Percentiles rank a stretch among this genome's conserved stretches.
Conservation (phyloP, 495 filamentous ascomycete species). For the Penicillium pancosmium region DNA sequence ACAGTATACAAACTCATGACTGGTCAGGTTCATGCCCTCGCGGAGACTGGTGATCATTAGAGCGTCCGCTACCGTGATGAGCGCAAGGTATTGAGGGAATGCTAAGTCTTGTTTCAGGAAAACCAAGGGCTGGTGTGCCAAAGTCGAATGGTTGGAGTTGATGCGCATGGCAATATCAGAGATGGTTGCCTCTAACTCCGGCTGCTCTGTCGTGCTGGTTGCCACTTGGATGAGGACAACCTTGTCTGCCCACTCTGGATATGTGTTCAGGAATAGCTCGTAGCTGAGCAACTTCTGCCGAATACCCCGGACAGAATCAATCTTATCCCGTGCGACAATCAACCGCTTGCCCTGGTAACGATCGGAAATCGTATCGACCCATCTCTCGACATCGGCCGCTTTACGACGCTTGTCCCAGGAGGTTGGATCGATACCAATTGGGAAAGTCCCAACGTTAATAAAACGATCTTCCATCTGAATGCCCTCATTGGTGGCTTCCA, state of each 20-base stretch:
- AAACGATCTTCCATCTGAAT: slow-evolving; percentile 91
- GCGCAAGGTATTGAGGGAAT: slow-evolving; percentile 85
- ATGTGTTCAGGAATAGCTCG: slow-evolving; percentile 89
- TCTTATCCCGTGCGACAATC: slow-evolving; percentile 90
- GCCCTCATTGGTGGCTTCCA: slow-evolving; percentile 85
- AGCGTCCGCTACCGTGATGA: slow-evolving; percentile 84
- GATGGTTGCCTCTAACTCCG: slow-evolving; percentile 81
- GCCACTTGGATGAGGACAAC: slow-evolving; percentile 92
- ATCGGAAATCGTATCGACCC: slow-evolving; percentile 77
- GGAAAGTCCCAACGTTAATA: slow-evolving; percentile 74
- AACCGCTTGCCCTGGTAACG: slow-evolving; percentile 82
- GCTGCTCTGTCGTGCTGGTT: slow-evolving; percentile 82
- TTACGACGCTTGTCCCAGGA: slow-evolving; percentile 72
- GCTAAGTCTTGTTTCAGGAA: slow-evolving; percentile 93
- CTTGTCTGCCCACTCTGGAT: slow-evolving; percentile 84
- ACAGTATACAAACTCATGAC: slow-evolving; percentile 89
- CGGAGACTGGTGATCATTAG: slow-evolving; percentile 91
- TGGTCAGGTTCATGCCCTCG: slow-evolving; percentile 94
- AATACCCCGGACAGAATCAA: slow-evolving; percentile 87
- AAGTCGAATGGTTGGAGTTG: slow-evolving; percentile 82
- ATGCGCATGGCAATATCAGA: slow-evolving; percentile 92
- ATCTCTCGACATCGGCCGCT: slow-evolving; percentile 70
- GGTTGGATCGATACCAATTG: slow-evolving; percentile 77
- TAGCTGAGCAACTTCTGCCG: slow-evolving; percentile 90
- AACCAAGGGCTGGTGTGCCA: slow-evolving; percentile 88